phyloP scores from a whole-genome alignment of 768 basidiomycete genomes.

The Pleurotus tuber-regium region DNA sequence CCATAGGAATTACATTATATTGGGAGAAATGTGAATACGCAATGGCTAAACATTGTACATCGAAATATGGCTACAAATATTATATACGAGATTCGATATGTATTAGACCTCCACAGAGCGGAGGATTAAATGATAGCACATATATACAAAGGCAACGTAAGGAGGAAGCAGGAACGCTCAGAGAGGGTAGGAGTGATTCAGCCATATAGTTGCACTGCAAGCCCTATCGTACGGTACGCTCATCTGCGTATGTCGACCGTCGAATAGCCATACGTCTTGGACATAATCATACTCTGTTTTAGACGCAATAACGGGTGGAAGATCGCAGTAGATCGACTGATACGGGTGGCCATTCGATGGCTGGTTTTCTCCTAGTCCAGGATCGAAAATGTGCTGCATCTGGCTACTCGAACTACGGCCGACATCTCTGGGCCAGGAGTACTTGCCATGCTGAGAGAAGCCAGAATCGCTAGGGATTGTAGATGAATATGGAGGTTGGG shows the following conservation, averaged over 20 bases:
- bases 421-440: slow-evolving; percentile 6
- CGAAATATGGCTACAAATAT: too few species aligned
- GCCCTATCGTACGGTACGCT: too few species aligned
- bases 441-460: background rate
- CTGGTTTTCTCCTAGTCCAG: too few species aligned
- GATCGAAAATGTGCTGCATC: background rate
- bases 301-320: background rate
- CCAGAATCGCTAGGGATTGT: background rate
- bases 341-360: background rate
- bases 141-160: too few species aligned
- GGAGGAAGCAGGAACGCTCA: background rate
- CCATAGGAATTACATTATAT: too few species aligned
- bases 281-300: background rate
- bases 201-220: background rate
- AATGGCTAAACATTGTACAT: background rate
- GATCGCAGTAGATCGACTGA: background rate
- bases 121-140: too few species aligned
- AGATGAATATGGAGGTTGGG: background rate
- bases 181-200: background rate
- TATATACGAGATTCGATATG: background rate
- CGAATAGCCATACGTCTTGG: too few species aligned
- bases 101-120: too few species aligned
- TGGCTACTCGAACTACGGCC: background rate
- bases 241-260: background rate
- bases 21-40: too few species aligned